Percentiles rank a stretch among this genome's conserved stretches.
Evolutionary conservation across 768 basidiomycete species (phyloP).

Genomic region (Fibroporia radiculosa): DNA sequence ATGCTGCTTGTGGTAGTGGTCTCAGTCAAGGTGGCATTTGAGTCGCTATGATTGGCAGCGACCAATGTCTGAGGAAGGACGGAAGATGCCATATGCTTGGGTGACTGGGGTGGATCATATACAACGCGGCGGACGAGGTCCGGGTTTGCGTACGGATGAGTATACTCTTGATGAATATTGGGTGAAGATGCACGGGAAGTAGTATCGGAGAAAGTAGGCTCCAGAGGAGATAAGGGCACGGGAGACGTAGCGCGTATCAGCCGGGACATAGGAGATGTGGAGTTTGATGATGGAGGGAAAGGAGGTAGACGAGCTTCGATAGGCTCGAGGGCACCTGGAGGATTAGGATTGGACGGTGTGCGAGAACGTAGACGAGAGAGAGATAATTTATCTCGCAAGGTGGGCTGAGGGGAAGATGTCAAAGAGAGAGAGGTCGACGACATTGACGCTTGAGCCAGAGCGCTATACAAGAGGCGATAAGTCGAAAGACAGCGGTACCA

Average conservation of each 20-base stretch:
- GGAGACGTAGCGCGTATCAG: slow-evolving; percentile 14
- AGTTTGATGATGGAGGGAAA: slow-evolving; percentile 8
- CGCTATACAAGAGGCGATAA: slow-evolving; percentile 27
- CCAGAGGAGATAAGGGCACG: slow-evolving; percentile 5
- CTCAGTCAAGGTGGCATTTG: slow-evolving; percentile 44
- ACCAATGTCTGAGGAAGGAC: slow-evolving; percentile 16
- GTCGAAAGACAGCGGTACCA: neutral
- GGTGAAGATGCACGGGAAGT: slow-evolving; percentile 28
- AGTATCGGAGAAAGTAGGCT: slow-evolving; percentile 18
- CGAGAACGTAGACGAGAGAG: slow-evolving; percentile 30
- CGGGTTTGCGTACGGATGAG: slow-evolving; percentile 80
- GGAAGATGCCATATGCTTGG: neutral
- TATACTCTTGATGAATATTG: slow-evolving; percentile 22
- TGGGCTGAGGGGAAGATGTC: slow-evolving; percentile 22
- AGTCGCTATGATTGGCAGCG: slow-evolving; percentile 41
- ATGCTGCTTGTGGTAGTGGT: slow-evolving; percentile 24
- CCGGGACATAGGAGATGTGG: slow-evolving; percentile 9
- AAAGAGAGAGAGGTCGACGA: slow-evolving; percentile 46
- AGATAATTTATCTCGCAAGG: slow-evolving; percentile 37
- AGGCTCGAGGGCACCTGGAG: slow-evolving; percentile 25
- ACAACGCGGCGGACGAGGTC: slow-evolving; percentile 36
- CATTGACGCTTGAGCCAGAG: slow-evolving; percentile 52
- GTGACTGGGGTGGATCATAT: neutral
- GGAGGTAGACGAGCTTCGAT: slow-evolving; percentile 10
- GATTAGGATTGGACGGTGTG: slow-evolving; percentile 19